phyloP scores from a whole-genome alignment of 306 rosid genomes.

The Cucurbita argyrosperma region DNA sequence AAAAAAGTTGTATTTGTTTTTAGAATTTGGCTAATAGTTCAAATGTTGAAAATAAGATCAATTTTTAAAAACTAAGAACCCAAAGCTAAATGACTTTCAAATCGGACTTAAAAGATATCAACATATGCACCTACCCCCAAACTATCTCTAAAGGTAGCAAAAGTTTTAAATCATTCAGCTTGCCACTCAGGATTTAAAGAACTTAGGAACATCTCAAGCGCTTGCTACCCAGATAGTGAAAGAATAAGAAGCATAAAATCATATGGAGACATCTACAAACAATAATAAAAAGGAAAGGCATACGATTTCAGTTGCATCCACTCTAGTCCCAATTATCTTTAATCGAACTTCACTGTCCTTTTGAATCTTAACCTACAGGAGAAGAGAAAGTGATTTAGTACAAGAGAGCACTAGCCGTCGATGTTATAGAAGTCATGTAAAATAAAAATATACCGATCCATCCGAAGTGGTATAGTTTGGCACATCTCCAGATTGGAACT shows the following conservation, averaged over 20 bases:
- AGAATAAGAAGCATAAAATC: neutral
- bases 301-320: slow-evolving; percentile 90
- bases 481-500: slow-evolving; percentile 86
- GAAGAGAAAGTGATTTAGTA: slow-evolving; percentile 9
- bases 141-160: neutral
- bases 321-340: slow-evolving; percentile 92
- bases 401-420: neutral
- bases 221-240: neutral
- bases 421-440: neutral
- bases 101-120: no score
- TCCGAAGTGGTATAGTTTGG: slow-evolving; percentile 95
- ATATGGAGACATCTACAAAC: neutral
- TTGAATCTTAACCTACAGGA: slow-evolving; percentile 80
- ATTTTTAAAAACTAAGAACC: neutral
- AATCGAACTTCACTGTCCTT: slow-evolving; percentile 95
- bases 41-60: no score
- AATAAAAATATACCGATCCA: slow-evolving; percentile 56
- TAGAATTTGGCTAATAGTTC: no score
- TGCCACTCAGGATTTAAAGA: no score
- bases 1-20: no score
- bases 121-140: neutral
- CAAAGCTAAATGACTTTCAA: no score
- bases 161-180: neutral
- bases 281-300: neutral
- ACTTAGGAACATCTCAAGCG: neutral